Conservation (phyloP, 2,329 filamentous ascomycete species). For the Dissoconium aciculare region DNA sequence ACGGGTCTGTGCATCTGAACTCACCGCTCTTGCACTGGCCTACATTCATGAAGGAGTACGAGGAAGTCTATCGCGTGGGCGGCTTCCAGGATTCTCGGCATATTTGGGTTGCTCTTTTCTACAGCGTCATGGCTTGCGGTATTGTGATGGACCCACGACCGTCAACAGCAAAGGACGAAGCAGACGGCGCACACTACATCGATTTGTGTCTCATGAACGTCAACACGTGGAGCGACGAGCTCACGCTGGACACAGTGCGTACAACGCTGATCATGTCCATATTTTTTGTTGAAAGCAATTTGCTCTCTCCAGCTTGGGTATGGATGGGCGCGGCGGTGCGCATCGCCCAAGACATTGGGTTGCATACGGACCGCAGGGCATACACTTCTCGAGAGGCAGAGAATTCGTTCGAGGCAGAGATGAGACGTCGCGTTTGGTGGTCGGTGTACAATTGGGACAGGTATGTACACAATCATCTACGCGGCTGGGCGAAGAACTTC, state of each 20-base stretch:
- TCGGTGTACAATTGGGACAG: conserved; percentile 80
- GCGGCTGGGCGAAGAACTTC: too few species aligned
- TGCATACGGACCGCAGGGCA: conserved; percentile 60
- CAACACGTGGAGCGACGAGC: conserved; percentile 69
- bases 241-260: conserved; percentile 60
- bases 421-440: conserved; percentile 86
- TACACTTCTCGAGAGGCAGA: conserved; percentile 67
- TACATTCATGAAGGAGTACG: conserved; percentile 60
- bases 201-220: conserved; percentile 55
- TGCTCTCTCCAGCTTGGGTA: conserved; percentile 70
- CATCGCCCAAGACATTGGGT: conserved; percentile 66
- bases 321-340: conserved; percentile 72
- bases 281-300: conserved; percentile 72
- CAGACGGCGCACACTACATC: conserved; percentile 49
- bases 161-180: conserved; percentile 38
- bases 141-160: conserved; percentile 52
- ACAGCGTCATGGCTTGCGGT: conserved; percentile 69
- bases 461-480: conserved; percentile 36
- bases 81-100: conserved; percentile 46
- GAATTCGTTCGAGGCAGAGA: conserved; percentile 71
- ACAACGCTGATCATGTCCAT: conserved; percentile 59
- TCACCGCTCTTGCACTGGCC: conserved; percentile 84
- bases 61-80: conserved; percentile 56
- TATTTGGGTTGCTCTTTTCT: conserved; percentile 67
- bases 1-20: conserved; percentile 59